Conservation (phyloP, 2,329 filamentous ascomycete genomes). For the Dothistroma pini region DNA sequence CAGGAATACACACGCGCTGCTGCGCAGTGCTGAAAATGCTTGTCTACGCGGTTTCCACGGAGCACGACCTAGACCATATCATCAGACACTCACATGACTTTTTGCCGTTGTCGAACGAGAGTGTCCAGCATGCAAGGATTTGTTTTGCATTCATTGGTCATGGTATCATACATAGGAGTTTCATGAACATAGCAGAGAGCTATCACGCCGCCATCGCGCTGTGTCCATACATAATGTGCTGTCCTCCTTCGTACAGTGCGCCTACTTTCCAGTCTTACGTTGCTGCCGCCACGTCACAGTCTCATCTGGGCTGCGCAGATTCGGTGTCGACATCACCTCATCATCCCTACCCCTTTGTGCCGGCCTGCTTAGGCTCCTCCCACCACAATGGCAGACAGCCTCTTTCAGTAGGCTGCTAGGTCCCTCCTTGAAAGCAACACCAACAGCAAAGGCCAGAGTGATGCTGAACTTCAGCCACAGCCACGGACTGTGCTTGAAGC, state of each 20-base stretch:
- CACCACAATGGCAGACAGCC: conserved; percentile 15
- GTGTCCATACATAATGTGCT: not conserved
- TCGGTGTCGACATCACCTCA: not conserved
- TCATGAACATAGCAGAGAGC: not conserved
- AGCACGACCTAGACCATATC: too few relatives aligned
- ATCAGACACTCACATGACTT: too few relatives aligned
- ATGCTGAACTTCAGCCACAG: conserved; percentile 49
- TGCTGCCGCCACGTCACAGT: not conserved
- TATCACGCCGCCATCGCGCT: not conserved
- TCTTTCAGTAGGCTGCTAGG: conserved; percentile 40
- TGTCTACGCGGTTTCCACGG: too few relatives aligned
- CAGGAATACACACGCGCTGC: too few relatives aligned
- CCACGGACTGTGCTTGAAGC: conserved; percentile 33
- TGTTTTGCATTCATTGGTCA: not conserved
- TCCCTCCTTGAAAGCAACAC: conserved; percentile 47
- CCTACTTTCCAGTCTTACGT: not conserved
- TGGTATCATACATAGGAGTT: not conserved
- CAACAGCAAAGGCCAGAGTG: conserved; percentile 47
- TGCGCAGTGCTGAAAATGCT: too few relatives aligned
- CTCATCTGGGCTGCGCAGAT: not conserved
- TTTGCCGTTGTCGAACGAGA: too few relatives aligned
- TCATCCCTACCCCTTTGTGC: conserved; percentile 55
- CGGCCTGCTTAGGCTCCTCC: conserved; percentile 87
- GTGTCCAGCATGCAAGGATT: too few relatives aligned
- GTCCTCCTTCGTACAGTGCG: not conserved